Base-by-base conservation (phyloP, 2,329 filamentous ascomycete genomes). In the Dactylellina sp. region DNA sequence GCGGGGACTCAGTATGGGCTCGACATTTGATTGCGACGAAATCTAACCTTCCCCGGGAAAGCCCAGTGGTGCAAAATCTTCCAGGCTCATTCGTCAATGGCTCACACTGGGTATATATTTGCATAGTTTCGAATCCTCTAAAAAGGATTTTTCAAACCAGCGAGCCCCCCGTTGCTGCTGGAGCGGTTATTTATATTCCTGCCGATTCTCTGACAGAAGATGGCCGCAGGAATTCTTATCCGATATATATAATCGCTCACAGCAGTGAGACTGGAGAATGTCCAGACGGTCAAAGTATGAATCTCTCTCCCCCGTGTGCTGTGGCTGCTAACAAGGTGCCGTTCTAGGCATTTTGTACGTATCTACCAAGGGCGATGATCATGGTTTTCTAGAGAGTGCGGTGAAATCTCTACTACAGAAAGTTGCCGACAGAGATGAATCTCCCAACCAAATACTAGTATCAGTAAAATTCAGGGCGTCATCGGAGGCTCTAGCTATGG, bases 261-360 rank as follows among this genome's bases (percentile, higher is more conserved):
- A 95, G 93, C 2, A 92, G 90, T 80, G 93, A 97, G 70, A 94
- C 93, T 44, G 93, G 93, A 75, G 94, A 98, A 84, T 98, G 95
- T 81, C 93, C 94, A 24, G 77, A 82, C 76, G 89, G 90, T 82
- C 93, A 98, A 88, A 89, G 94, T 99, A 87, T 92, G 94, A 91
- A 71, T 24, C 76, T 61, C 49, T 12, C 2, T 24, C 20, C 9
- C 12, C 35, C 28, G 12, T 25, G 9, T 44, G 24, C 7, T n/a
- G 1, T 28, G n/a, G 12, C 14, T 44, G 7, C 20, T 28, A 18
- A 37, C 39, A 20, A 3, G 12, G 3, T 20, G 1, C 20, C n/a
- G 18, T 20, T 49, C 22, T 53, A 75, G 71, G 71, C 57, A 57
- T 75, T 18, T 14, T 75, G 5, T 68, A 75, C 28, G 28, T 63